Conservation (phyloP, 2,329 filamentous ascomycete species). For the Ophiostoma novo-ulmi region DNA sequence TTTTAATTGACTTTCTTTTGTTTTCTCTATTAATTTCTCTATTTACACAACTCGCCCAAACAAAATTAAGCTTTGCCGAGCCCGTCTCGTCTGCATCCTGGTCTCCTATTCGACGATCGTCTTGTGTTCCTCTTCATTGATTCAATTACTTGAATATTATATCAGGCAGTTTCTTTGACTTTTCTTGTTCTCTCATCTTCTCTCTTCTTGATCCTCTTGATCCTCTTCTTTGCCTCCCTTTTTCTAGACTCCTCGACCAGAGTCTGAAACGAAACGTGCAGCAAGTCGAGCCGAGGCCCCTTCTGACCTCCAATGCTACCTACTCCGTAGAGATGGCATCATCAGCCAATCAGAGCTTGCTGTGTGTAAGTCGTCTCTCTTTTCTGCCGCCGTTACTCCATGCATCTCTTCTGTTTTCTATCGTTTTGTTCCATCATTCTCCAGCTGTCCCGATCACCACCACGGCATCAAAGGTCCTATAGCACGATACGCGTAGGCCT, state of each 20-base stretch:
- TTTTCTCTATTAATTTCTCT: neutral
- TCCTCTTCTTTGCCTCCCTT: neutral
- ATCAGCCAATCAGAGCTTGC: neutral
- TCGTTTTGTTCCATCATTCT: neutral
- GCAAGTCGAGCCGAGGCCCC: neutral
- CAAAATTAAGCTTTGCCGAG: slow-evolving; percentile 5
- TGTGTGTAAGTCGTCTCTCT: neutral
- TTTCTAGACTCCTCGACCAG: neutral
- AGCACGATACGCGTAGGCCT: neutral
- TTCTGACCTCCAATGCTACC: neutral
- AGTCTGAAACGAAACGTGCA: slow-evolving; percentile 1
- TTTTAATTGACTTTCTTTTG: neutral
- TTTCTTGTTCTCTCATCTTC: too few species aligned
- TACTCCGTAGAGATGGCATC: neutral
- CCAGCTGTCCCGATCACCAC: neutral
- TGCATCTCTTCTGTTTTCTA: neutral
- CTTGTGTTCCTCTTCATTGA: too few species aligned
- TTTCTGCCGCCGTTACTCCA: neutral
- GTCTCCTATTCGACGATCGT: neutral
- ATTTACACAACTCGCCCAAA: neutral
- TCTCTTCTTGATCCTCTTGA: too few species aligned
- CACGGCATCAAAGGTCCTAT: neutral
- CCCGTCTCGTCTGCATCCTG: neutral
- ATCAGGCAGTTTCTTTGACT: too few species aligned
- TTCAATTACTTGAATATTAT: too few species aligned